Evolutionary conservation across 169 alveolate genomes (phyloP), one percentile per base, ranked within the genome.

Genomic region (Plasmodium gaboni): DNA sequence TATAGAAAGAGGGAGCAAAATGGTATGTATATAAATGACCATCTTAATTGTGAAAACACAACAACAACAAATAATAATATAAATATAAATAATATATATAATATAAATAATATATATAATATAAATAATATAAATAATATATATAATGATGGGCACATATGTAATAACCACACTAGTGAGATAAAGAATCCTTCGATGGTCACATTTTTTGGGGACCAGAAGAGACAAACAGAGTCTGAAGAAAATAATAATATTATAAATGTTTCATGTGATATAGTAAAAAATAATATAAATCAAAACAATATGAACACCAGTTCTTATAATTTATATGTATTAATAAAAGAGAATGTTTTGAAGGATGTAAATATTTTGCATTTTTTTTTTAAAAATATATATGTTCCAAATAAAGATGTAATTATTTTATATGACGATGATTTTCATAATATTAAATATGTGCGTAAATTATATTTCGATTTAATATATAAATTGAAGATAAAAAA

Each of bases 321-420:
- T 51, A 83, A 69, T 50, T 57, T 83, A 7, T 83, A 83, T 60
- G 6, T 68, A 13, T 15, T 83, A 83, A 83, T 83, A 83, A 83
- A 83, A 60, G 91, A 83, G 32, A 83, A 83, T 61, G 91, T 83
- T 15, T 60, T 68, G 50, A 57, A 60, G n/a, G 17, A 83, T 53
- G 91, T 55, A 19, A 10, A 68, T 19, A 2, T n/a, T 6, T 46
- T 83, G 17, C 13, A 50, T 32, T 28, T 55, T 26, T 24, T 10
- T 22, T 83, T 83, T 44, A 50, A 48, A 26, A 60, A 83, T 69
- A 48, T 83, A 0, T 26, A 57, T n/a, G 59, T 26, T 5, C 63
- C 85, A 12, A 63, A 83, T 2, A 83, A 68, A 63, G 44, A 63
- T 7, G 28, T 83, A 6, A 13, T 83, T 0, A 69, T 83, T 38